phyloP scores from a whole-genome alignment of 2,329 filamentous ascomycete species.

The Verticillium tricorpus region DNA sequence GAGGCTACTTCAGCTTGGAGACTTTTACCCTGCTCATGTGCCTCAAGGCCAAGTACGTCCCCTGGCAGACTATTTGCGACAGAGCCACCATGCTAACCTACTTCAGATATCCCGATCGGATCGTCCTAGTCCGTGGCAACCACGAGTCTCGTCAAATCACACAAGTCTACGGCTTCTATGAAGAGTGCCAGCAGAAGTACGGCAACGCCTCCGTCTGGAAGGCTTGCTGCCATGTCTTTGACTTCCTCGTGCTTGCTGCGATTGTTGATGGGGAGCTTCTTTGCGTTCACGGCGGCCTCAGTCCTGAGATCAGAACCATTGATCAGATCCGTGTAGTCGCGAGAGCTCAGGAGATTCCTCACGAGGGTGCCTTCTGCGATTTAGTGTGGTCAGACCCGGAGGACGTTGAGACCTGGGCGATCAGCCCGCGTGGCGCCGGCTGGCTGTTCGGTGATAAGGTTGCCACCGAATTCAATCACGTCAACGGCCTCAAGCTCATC shows the following conservation, averaged over 20 bases:
- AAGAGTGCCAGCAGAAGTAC: slow-evolving; percentile 96
- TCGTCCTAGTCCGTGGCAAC: slow-evolving; percentile 95
- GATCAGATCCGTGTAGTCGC: slow-evolving; percentile 99
- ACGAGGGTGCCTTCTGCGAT: slow-evolving; percentile 97
- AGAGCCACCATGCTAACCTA: slow-evolving; percentile 15
- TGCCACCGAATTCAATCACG: slow-evolving; percentile 94
- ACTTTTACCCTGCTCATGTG: slow-evolving; percentile 97
- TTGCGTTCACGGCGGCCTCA: slow-evolving; percentile 90
- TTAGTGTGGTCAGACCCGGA: slow-evolving; percentile 98
- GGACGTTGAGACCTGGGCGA: slow-evolving; percentile 92
- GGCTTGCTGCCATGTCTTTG: slow-evolving; percentile 98
- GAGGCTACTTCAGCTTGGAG: slow-evolving; percentile 95
- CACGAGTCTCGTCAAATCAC: slow-evolving; percentile 97
- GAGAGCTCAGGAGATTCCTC: slow-evolving; percentile 93
- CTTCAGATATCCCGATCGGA: slow-evolving; percentile 81
- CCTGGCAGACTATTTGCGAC: neutral
- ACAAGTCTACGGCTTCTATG: slow-evolving; percentile 98
- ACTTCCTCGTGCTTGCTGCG: slow-evolving; percentile 92
- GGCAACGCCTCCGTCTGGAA: slow-evolving; percentile 99
- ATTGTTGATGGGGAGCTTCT: slow-evolving; percentile 99
- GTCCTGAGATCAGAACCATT: slow-evolving; percentile 90
- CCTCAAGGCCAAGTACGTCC: slow-evolving; percentile 66
- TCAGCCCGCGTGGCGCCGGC: slow-evolving; percentile 91
- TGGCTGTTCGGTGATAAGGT: slow-evolving; percentile 98
- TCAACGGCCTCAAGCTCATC: slow-evolving; percentile 94